phyloP scores from a whole-genome alignment of 208 protist species.

The Crithidia mellificae region DNA sequence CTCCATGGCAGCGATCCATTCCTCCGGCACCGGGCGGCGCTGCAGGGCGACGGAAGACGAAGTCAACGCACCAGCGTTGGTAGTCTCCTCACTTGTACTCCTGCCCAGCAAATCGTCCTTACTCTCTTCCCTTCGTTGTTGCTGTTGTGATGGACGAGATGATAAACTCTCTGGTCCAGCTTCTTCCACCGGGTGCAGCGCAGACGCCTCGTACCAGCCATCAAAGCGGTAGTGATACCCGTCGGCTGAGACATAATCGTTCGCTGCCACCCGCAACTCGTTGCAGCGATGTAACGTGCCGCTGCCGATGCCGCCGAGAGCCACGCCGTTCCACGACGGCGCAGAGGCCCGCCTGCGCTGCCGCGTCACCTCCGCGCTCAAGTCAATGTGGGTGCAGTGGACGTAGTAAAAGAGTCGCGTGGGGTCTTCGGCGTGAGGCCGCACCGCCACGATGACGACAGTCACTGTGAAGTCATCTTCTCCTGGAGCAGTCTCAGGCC shows the following conservation, averaged over 20 bases:
- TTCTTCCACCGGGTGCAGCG: not conserved
- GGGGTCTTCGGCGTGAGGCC: slow-evolving; percentile 51
- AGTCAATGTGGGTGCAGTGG: slow-evolving; percentile 44
- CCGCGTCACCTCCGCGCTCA: slow-evolving; percentile 20
- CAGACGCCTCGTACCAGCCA: slow-evolving; percentile 64
- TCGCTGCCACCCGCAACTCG: slow-evolving; percentile 27
- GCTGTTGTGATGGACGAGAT: too few relatives aligned
- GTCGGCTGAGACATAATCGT: slow-evolving; percentile 40
- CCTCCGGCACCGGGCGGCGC: slow-evolving; percentile 25
- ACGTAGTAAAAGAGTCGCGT: slow-evolving; percentile 58
- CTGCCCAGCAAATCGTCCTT: too few relatives aligned
- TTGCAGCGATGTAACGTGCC: slow-evolving; percentile 34
- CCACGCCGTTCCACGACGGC: slow-evolving; percentile 27
- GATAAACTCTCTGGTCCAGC: too few relatives aligned
- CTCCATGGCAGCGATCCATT: slow-evolving; percentile 62
- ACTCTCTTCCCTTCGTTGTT: too few relatives aligned
- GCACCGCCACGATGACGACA: slow-evolving; percentile 44
- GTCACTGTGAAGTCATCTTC: slow-evolving; percentile 33
- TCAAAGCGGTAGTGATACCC: slow-evolving; percentile 73
- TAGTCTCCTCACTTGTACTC: too few relatives aligned
- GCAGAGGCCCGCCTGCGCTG: slow-evolving; percentile 21
- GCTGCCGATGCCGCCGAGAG: slow-evolving; percentile 12
- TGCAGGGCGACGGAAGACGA: not conserved
- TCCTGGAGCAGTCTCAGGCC: too few relatives aligned
- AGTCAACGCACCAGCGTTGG: not conserved